Conservation (phyloP, 169 alveolate genomes). For the Fabrea salina region DNA sequence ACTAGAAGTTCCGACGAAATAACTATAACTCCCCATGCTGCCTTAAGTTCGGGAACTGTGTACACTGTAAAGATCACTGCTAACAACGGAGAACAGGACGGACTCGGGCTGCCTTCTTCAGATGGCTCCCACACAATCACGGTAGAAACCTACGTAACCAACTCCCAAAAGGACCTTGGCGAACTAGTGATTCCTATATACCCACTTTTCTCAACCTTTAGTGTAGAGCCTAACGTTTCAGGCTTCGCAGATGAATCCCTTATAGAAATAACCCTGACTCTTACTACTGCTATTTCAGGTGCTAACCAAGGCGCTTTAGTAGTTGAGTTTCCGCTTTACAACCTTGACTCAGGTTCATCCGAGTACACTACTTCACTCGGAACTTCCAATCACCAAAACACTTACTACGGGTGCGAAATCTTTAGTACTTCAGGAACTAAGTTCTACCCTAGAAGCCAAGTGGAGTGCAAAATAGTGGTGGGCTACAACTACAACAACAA, state of each 20-base stretch:
- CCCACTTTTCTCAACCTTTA: neutral
- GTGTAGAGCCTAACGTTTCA: neutral
- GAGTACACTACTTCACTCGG: neutral
- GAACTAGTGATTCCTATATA: neutral
- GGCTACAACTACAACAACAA: neutral
- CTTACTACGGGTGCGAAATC: constrained; percentile 15
- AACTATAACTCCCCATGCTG: neutral
- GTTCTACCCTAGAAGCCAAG: neutral
- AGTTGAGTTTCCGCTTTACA: constrained; percentile 4
- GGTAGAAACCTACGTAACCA: neutral
- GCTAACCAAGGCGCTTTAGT: neutral
- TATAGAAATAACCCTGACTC: neutral
- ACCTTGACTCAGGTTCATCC: neutral
- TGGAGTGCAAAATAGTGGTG: neutral
- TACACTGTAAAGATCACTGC: neutral
- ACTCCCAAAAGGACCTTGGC: neutral
- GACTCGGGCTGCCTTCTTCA: neutral
- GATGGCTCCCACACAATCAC: neutral
- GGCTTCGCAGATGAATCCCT: neutral
- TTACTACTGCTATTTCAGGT: neutral
- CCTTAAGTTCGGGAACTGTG: neutral
- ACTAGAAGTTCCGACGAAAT: neutral
- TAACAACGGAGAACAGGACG: neutral
- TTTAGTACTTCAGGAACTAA: neutral
- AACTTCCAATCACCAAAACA: neutral